Evolutionary conservation across 2,329 filamentous ascomycete genomes (phyloP).

Genomic region (Diaporthe sp.): DNA sequence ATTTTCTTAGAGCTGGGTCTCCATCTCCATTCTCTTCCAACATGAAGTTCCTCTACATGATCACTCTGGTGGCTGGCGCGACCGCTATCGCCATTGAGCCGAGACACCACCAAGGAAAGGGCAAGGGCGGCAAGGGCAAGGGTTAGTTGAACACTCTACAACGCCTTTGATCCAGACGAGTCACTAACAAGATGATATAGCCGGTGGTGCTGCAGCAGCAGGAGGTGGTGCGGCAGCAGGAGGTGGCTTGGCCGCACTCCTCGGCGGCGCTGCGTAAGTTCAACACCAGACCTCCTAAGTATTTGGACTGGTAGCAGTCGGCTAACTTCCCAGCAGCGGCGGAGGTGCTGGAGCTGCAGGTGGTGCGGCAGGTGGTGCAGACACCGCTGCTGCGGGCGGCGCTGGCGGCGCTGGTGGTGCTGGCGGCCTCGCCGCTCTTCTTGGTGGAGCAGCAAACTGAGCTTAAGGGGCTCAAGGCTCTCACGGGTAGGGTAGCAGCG

Average conservation of each 20-base stretch:
- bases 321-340: neutral
- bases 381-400: neutral
- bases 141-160: neutral
- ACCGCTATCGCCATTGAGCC: conserved; percentile 21
- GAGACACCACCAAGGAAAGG: conserved; percentile 24
- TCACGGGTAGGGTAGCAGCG: neutral
- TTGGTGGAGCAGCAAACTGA: neutral
- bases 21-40: conserved; percentile 23
- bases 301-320: no score
- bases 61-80: conserved; percentile 13
- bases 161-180: neutral
- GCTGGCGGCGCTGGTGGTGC: neutral
- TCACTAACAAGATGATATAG: neutral
- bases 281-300: no score
- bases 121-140: conserved; percentile 19
- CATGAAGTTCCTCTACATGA: conserved; percentile 30
- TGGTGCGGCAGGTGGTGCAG: neutral
- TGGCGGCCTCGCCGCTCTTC: conserved; percentile 1
- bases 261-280: conserved; percentile 13
- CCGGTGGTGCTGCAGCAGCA: neutral
- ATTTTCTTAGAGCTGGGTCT: conserved; percentile 4
- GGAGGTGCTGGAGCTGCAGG: conserved; percentile 13
- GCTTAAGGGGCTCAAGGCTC: neutral
- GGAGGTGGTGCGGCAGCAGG: neutral
- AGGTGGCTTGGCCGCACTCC: conserved; percentile 1